Percentiles rank a stretch among this genome's conserved stretches.
Evolutionary conservation across 345 rosid species (phyloP).

Genomic region (Populus nigra): DNA sequence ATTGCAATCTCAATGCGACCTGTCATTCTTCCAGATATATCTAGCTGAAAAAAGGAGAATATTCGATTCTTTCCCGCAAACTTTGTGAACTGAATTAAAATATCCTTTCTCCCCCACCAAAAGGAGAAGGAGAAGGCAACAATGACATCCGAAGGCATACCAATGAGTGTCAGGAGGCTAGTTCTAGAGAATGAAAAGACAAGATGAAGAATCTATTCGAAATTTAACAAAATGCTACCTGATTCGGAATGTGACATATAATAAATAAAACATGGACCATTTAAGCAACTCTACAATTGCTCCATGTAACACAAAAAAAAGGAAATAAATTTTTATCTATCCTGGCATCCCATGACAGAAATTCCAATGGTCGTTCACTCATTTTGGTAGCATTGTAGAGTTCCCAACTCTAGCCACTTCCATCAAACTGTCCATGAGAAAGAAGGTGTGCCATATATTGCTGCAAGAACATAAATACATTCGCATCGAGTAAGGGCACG

Average conservation of each 20-base stretch:
- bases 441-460: conserved; percentile 93
- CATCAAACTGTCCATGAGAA: conserved; percentile 79
- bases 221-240: background rate
- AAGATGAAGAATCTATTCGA: background rate
- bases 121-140: background rate
- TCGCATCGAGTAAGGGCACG: background rate
- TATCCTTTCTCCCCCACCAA: background rate
- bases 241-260: background rate
- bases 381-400: background rate
- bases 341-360: background rate
- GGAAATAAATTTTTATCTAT: background rate
- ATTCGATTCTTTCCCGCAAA: background rate
- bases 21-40: background rate
- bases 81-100: background rate
- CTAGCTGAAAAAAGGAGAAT: background rate
- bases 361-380: background rate
- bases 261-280: background rate
- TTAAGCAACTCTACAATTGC: background rate
- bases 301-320: no score
- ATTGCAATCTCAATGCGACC: no score
- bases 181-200: background rate
- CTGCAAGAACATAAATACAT: conserved; percentile 44
- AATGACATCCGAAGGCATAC: background rate
- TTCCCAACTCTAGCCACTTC: conserved; percentile 48
- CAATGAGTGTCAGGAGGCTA: background rate